Base-by-base conservation (phyloP, 805 yeast genomes). In the Pichia paraexigua region DNA sequence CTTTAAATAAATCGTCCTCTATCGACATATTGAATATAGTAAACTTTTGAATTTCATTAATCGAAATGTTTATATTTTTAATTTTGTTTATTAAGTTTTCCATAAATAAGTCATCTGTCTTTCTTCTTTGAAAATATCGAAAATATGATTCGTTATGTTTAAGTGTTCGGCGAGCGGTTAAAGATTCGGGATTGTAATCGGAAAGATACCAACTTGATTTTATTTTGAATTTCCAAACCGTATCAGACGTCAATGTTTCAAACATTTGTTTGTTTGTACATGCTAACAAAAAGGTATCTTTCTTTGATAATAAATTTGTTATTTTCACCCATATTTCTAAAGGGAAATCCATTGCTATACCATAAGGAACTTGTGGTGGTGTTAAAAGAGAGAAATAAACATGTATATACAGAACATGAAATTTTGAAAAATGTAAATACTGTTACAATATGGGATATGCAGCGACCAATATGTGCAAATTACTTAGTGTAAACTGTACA, bases 281-380 rank as follows among this genome's bases (percentile, higher is more conserved):
- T 45, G 55, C 54, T 21, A 60, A 41, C 30, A 28, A 37, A 22
- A 52, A 44, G 8, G 56, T 44, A 41, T 61, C 63, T 5, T 13
- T 32, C 8, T 46, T 47, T 15, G 49, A 27, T 12, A 61, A 39
- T 27, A 42, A 2, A 0, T 13, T 3, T 5, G 54, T 49, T 3
- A 62, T 50, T 3, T 55, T 45, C 2, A 47, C 41, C 65, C 65
- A 62, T n/a, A 58, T 46, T 40, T 62, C 66, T 15, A 57, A 10
- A 2, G 64, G 39, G 12, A 35, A 35, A 35, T 35, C 10, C 39
- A 35, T 35, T 15, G 11, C 7, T 35, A 10, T 6, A n/a, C 7
- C 39, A 35, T 35, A n/a, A 15, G 20, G 20, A 35, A 7, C n/a
- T 5, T 35, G 18, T 18, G 18, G 11, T 17, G 3, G 3, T n/a